Conservation (phyloP, 2,329 filamentous ascomycete genomes). For the Arthrobotrys conoides region DNA sequence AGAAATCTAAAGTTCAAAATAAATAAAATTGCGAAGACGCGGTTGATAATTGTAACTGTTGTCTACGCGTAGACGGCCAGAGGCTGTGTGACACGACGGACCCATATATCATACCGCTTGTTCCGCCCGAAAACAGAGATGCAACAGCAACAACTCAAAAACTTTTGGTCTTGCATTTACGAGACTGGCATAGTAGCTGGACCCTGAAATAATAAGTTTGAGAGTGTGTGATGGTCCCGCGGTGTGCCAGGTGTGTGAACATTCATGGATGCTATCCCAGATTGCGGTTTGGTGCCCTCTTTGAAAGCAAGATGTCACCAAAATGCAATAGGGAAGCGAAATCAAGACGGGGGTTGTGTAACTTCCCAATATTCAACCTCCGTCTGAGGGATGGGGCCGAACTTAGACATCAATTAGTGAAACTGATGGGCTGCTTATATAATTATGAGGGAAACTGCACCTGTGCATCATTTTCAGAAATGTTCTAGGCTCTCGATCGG, state of each 20-base stretch:
- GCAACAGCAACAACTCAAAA: slow-evolving; percentile 7
- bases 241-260: too few relatives aligned
- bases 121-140: background rate
- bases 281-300: background rate
- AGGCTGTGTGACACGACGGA: background rate
- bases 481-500: background rate
- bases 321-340: too few relatives aligned
- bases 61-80: background rate
- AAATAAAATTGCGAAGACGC: background rate
- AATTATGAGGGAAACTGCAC: background rate
- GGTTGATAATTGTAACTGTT: background rate
- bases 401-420: too few relatives aligned
- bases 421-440: too few relatives aligned
- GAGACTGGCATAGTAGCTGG: background rate
- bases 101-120: background rate
- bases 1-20: background rate
- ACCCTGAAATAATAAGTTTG: background rate
- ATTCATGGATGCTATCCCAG: too few relatives aligned
- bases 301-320: background rate
- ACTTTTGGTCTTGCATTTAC: background rate
- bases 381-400: background rate
- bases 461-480: background rate
- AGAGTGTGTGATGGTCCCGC: too few relatives aligned
- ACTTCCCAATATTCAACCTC: background rate
- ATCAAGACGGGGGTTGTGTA: too few relatives aligned